phyloP scores from a whole-genome alignment of 495 filamentous ascomycete species.

The Xylaria curta region DNA sequence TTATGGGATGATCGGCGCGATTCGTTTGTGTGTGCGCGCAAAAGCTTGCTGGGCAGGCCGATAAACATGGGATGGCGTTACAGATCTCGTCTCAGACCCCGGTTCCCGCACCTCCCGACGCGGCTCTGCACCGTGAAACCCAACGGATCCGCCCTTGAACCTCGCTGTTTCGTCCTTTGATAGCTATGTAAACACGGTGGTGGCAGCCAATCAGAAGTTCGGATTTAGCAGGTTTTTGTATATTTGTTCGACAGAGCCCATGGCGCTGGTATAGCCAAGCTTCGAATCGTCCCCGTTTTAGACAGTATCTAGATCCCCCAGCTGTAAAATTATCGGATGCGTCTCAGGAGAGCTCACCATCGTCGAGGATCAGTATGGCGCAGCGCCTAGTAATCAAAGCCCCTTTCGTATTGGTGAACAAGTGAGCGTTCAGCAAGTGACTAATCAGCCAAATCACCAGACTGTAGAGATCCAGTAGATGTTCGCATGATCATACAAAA shows the following conservation, averaged over 20 bases:
- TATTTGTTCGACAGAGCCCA: constrained; percentile 18
- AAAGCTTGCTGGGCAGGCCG: neutral
- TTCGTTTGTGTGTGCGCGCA: neutral
- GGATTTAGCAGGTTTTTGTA: neutral
- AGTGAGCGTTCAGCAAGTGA: neutral
- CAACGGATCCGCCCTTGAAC: constrained; percentile 13
- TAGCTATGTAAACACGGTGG: neutral
- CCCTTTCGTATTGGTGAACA: neutral
- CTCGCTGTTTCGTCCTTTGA: constrained; percentile 15
- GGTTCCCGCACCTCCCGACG: constrained; percentile 17
- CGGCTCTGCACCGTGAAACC: constrained; percentile 23
- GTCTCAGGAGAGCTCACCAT: constrained; percentile 20
- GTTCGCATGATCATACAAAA: constrained; percentile 24
- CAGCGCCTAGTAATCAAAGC: neutral
- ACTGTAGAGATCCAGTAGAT: neutral
- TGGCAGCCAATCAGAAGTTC: constrained; percentile 16
- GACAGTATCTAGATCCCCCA: constrained; percentile 6
- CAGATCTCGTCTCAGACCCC: constrained; percentile 23
- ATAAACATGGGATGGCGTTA: constrained; percentile 13
- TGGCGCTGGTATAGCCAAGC: neutral
- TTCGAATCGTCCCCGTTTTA: neutral
- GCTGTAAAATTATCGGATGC: constrained; percentile 16
- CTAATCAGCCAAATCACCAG: neutral
- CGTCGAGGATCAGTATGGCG: constrained; percentile 18
- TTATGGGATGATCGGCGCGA: neutral